A percentile compares a stretch with the other conserved stretches of the same genome.
phyloP scores from a whole-genome alignment of 192 early-diverging fungal species.

The Umbelopsis vinacea region DNA sequence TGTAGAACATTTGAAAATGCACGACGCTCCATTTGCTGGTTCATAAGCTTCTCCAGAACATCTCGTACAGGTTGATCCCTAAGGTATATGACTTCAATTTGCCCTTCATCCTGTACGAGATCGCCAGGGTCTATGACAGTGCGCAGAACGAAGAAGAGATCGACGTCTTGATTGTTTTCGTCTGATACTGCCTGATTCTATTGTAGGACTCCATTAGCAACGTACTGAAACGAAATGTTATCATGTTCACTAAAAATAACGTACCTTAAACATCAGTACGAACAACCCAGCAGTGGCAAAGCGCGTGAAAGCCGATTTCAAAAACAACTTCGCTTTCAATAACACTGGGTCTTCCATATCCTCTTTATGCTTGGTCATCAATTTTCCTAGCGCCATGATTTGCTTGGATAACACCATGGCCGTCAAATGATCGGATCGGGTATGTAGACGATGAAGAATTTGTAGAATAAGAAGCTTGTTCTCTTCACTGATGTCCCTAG shows the following conservation, averaged over 20 bases:
- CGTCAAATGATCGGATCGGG: conserved; percentile 57
- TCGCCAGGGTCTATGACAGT: conserved; percentile 54
- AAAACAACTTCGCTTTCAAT: conserved; percentile 54
- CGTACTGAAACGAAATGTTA: background rate
- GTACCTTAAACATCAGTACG: conserved; percentile 65
- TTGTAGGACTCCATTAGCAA: background rate
- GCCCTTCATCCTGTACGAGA: conserved; percentile 47
- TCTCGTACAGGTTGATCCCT: conserved; percentile 62
- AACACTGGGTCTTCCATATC: conserved; percentile 50
- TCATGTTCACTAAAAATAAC: background rate
- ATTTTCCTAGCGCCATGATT: conserved; percentile 57
- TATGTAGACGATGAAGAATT: conserved; percentile 53
- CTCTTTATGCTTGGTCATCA: conserved; percentile 55
- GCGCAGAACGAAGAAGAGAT: conserved; percentile 57
- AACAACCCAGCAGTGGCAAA: conserved; percentile 65
- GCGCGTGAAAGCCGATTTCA: conserved; percentile 55
- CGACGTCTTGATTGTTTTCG: conserved; percentile 49
- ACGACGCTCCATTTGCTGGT: conserved; percentile 50
- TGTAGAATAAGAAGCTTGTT: conserved; percentile 59
- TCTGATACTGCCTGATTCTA: conserved; percentile 45
- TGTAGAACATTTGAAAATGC: conserved; percentile 57
- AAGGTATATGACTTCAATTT: conserved; percentile 41
- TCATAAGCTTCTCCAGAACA: conserved; percentile 58
- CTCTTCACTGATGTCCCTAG: conserved; percentile 53
- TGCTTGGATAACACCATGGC: conserved; percentile 59